Base-by-base conservation (phyloP, 1,284 basidiomycete genomes). In the Bjerkandera adusta region DNA sequence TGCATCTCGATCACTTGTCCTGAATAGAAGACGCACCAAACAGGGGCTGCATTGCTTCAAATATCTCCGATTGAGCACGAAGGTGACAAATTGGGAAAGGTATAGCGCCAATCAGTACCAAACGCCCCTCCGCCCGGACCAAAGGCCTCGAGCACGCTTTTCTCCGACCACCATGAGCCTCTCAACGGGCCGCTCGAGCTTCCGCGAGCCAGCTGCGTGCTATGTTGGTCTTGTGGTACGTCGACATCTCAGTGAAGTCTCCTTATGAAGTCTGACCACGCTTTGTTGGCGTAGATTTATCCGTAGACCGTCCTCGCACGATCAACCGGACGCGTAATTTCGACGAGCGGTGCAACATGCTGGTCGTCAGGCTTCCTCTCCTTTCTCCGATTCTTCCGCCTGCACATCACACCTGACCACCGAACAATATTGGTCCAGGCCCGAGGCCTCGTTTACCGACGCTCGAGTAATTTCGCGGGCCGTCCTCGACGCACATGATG, bases 211-310 rank as follows among this genome's bases (percentile, higher is more conserved):
- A 7, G 34, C 34, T 36, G 34, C 34, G n/a, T n/a, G n/a, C n/a
- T n/a, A n/a, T 41, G 39, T 16, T 29, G 12, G 39, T 29, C 26
- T 29, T n/a, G n/a, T n/a, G n/a, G 26, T 25, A 38, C 36, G 21
- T 15, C 11, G 21, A 20, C 7, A 29, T 29, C 39, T 15, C 18
- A 13, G 21, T 15, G 24, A 7, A 27, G 22, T 11, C 39, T 11
- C 13, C 10, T 27, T 22, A 13, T 29, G 12, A 13, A 11, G n/a
- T 27, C n/a, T 16, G 18, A 15, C 15, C n/a, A 15, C 18, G 12
- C 16, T 29, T 18, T 41, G 10, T 15, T 18, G 25, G 39, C 15
- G 39, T 15, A 8, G 8, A 29, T 41, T 41, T 41, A 41, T 41
- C 39, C 39, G 39, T 18, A 12, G 26, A 41, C 22, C 20, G n/a